phyloP scores from a whole-genome alignment of 1,284 basidiomycete genomes.

The Cryptococcus maquisensis region DNA sequence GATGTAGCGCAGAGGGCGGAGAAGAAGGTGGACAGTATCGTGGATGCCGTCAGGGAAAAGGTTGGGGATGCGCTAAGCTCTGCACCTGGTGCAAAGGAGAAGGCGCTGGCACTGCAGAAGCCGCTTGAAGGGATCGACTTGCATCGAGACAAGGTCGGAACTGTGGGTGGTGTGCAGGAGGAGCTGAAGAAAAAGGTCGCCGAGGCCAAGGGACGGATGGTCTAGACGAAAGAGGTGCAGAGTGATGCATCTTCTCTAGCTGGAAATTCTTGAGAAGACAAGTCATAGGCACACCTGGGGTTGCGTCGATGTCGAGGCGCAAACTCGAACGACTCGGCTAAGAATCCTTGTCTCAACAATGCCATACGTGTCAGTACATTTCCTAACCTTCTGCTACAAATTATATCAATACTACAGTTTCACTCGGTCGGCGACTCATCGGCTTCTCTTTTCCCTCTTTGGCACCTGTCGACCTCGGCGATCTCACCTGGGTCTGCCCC shows the following conservation, averaged over 20 bases:
- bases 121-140: constrained; percentile 7
- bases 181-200: constrained; percentile 7
- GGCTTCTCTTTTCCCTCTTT: background rate
- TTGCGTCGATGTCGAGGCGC: too few relatives aligned
- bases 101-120: background rate
- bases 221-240: background rate
- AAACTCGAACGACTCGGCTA: too few relatives aligned
- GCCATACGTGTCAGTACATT: too few relatives aligned
- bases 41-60: constrained; percentile 1
- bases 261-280: too few relatives aligned
- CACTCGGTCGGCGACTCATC: background rate
- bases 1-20: background rate
- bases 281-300: too few relatives aligned
- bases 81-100: constrained; percentile 2
- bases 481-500: too few relatives aligned
- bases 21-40: background rate
- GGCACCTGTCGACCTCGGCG: background rate
- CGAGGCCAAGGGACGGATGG: constrained; percentile 10
- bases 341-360: too few relatives aligned
- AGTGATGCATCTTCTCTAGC: too few relatives aligned
- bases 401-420: background rate
- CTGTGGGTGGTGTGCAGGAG: constrained; percentile 1
- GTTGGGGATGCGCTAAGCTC: background rate
- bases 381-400: too few relatives aligned
- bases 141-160: constrained; percentile 5